Evolutionary conservation across 108 stramenopile species (phyloP), one percentile per base, ranked within the genome.

Genomic region (Cyclotella cryptica): DNA sequence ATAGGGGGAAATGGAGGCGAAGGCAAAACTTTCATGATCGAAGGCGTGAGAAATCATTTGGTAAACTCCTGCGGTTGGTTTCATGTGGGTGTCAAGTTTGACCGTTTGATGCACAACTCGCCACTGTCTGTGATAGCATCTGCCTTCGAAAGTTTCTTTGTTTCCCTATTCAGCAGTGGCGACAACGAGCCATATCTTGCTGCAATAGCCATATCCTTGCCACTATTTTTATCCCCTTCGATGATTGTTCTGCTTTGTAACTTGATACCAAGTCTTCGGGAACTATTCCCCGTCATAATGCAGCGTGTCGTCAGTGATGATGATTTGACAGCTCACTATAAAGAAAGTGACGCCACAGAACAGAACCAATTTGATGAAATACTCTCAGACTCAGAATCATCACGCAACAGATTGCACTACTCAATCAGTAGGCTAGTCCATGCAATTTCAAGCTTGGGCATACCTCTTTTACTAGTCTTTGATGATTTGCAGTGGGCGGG

Each of bases 401-500:
- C 45, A 6, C 66, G 52, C 10, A 75, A 69, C 8, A 22, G 74
- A 26, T 28, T 69, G 68, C 66, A 69, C 24, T 21, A 58, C 28
- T 12, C 66, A 0, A 52, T 75, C 21, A 40, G 51, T 9, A 43
- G 21, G 24, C 41, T 75, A 13, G 28, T 58, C 42, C 54, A 41
- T 10, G 74, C 68, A 5, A 39, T 75, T 28, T 68, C 67, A 26
- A 69, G 29, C 54, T 24, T 52, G 14, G 74, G 41, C 12, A 52
- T 11, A 15, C 74, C 74, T 30, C 40, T 75, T 17, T 40, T 66
- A 3, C 42, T 77, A 0, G 71, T 77, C 19, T 30, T 77, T 8
- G 75, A 77, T 35, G 75, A 77, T 71, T 47, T 77, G 58, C 75
- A 77, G 13, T 77, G 75, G 75, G 62, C 75, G 0, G 69, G 61